A percentile compares a stretch with the other conserved stretches of the same genome.
phyloP scores from a whole-genome alignment of 768 basidiomycete genomes.

The Pisolithus orientalis region DNA sequence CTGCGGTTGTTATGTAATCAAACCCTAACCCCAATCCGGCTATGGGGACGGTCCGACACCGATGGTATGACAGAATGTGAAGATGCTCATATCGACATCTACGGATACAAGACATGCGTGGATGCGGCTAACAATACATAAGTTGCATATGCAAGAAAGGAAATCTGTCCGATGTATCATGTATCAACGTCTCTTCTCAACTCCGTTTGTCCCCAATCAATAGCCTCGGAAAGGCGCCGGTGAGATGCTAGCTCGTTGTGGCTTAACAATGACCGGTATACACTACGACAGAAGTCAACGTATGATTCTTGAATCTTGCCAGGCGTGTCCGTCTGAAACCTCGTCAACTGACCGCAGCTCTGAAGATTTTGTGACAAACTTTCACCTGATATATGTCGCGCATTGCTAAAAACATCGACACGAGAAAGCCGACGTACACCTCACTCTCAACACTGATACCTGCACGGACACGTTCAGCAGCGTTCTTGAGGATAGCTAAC shows the following conservation, averaged over 20 bases:
- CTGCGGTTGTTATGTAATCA: constrained; percentile 16
- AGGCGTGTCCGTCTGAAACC: constrained; percentile 4
- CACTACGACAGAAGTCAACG: constrained; percentile 27
- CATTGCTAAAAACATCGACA: constrained; percentile 48
- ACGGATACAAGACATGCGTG: background rate
- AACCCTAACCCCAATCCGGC: constrained; percentile 19
- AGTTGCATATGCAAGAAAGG: background rate
- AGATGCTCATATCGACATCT: background rate
- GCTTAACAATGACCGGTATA: constrained; percentile 23
- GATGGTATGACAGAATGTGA: background rate
- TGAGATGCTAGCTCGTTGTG: constrained; percentile 29
- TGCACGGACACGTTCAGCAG: constrained; percentile 30
- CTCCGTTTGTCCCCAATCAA: constrained; percentile 23
- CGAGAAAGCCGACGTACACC: constrained; percentile 34
- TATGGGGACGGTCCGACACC: background rate
- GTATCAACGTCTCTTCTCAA: constrained; percentile 8
- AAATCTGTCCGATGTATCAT: background rate
- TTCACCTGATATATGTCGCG: constrained; percentile 39
- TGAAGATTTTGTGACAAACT: background rate
- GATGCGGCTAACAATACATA: background rate
- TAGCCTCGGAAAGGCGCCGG: constrained; percentile 25
- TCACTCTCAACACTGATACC: constrained; percentile 31
- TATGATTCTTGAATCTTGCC: constrained; percentile 24
- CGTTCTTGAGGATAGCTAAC: constrained; percentile 42
- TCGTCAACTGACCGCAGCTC: background rate